phyloP scores from a whole-genome alignment of 1,284 basidiomycete species.

The Papiliotrema flavescens region DNA sequence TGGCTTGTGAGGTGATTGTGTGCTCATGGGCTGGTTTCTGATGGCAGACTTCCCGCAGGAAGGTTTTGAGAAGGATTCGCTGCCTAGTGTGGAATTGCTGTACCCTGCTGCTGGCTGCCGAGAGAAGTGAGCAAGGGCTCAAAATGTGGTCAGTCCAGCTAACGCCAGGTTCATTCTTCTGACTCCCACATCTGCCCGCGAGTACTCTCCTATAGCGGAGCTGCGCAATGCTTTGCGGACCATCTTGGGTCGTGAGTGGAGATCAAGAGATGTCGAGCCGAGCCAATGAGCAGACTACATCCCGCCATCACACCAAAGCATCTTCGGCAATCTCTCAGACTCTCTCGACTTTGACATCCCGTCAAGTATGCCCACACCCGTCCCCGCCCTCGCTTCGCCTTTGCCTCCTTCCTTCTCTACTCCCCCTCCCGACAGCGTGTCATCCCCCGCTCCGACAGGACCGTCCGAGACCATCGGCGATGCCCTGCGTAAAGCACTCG shows the following conservation, averaged over 20 bases:
- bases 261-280: not conserved
- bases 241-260: constrained; percentile 41
- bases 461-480: constrained; percentile 50
- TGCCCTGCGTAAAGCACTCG: constrained; percentile 52
- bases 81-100: constrained; percentile 45
- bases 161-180: constrained; percentile 44
- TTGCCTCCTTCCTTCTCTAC: constrained; percentile 15
- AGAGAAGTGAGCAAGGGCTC: constrained; percentile 33
- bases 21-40: not conserved
- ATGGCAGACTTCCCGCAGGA: constrained; percentile 43
- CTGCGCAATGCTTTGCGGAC: constrained; percentile 36
- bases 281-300: constrained; percentile 32
- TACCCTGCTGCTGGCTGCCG: constrained; percentile 46
- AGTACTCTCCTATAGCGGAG: constrained; percentile 51
- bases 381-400: constrained; percentile 17
- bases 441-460: constrained; percentile 2
- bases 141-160: not conserved
- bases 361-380: constrained; percentile 23
- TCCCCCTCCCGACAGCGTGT: not conserved
- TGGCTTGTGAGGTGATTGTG: constrained; percentile 23
- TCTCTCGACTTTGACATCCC: constrained; percentile 18
- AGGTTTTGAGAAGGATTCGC: constrained; percentile 38
- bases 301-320: constrained; percentile 33
- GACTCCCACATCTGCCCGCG: constrained; percentile 39
- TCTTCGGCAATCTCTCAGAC: constrained; percentile 41